Base-by-base conservation (phyloP, 176 grass and related monocot species). In the Triticum aestivum region DNA sequence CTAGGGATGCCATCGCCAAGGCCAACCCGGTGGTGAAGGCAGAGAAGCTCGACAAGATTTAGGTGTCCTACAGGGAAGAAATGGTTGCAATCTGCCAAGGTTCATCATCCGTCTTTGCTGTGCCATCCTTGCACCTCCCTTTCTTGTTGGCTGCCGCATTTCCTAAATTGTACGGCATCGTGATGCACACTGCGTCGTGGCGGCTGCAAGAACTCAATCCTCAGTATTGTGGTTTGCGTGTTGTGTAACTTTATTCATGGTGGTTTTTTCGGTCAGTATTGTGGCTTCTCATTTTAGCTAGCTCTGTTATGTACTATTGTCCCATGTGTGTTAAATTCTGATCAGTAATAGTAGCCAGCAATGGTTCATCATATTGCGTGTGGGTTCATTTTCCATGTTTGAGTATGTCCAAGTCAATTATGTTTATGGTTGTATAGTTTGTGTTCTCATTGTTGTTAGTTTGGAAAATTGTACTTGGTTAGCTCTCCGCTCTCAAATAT, bases 21-120 rank as follows among this genome's bases (percentile, higher is more conserved):
- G 97, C 97, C 11, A 99, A 99, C 72, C 97, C 97, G 12, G 92
- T 99, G 15, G 93, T 99, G 64, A 99, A 97, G 90, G 94, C 94
- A 23, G 97, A 99, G 86, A 99, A 99, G 73, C 94, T 99, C 10
- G 97, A 99, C 78, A 99, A 99, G 87, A 99, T 99, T 74, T 99
- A 91, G 92, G 79, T 20, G 41, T 41, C 62, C 45, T 35, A 51
- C 15, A 83, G 66, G 69, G 23, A 62, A 12, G 62, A 79, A 88
- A 56, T 71, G 78, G 73, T 85, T 82, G 35, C 32, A 5, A 45
- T 51, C 37, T 72, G 30, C 82, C 15, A 88, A 66, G 81, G 56
- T 52, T 88, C 61, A 77, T 63, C 70, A 85, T 77, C 51, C 23
- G 6, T 81, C 70, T 82, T 82, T 64, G 90, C 81, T 52, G 75